Conservation (phyloP, 108 stramenopile genomes). For the Skeletonema tropicum region DNA sequence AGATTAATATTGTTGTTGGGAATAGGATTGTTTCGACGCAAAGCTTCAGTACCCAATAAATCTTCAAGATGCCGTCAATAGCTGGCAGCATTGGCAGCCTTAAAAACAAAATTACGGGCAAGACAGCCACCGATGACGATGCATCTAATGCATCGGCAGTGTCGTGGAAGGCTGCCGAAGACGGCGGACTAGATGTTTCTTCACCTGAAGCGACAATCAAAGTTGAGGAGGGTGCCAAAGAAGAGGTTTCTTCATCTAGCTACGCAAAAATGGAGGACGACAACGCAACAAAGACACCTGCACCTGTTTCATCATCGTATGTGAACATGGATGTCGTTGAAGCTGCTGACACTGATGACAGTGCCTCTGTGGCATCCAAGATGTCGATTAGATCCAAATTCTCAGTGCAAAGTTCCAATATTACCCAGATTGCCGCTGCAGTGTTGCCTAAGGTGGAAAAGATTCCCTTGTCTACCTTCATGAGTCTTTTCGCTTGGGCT, state of each 20-base stretch:
- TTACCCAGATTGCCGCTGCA: background rate
- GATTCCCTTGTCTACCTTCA: background rate
- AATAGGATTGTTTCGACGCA: no score
- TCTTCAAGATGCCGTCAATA: background rate
- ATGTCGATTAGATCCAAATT: background rate
- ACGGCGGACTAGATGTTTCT: background rate
- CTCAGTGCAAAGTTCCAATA: background rate
- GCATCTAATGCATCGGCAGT: background rate
- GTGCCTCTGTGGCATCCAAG: background rate
- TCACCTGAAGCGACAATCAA: background rate
- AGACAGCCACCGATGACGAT: background rate
- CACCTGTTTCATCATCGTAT: background rate
- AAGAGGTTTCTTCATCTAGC: background rate
- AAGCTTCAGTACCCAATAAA: background rate
- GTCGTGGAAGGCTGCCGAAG: slow-evolving; percentile 3
- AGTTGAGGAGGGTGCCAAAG: background rate
- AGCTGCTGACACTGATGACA: background rate
- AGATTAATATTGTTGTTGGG: no score
- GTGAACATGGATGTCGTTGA: background rate
- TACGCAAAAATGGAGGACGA: slow-evolving; percentile 1
- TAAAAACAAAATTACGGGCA: no score
- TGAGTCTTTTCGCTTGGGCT: background rate
- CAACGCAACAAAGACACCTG: background rate
- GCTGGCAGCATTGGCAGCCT: background rate
- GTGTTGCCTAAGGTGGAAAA: background rate